Percentiles rank a stretch among this genome's conserved stretches.
Conservation (phyloP, 805 yeast genomes). For the Saccharomycopsis lassenensis region DNA sequence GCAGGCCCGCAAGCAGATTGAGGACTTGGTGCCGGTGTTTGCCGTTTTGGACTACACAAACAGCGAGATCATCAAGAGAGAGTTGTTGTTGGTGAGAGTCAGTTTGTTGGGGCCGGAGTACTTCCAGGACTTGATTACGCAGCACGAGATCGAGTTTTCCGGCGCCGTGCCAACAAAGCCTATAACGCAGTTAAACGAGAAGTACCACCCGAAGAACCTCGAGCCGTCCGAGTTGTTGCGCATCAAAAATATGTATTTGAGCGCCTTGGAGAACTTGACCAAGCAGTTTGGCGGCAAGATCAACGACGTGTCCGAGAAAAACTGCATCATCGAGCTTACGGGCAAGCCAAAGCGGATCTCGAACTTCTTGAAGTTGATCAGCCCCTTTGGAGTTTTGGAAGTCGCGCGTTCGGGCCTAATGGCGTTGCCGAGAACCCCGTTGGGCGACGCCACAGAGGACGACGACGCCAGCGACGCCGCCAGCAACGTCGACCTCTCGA, state of each 20-base stretch:
- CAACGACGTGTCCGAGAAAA: slow-evolving; percentile 85
- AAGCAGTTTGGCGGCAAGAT: slow-evolving; percentile 87
- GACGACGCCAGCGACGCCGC: slow-evolving; percentile 41
- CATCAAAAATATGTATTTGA: slow-evolving; percentile 83
- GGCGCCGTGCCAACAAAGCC: slow-evolving; percentile 21
- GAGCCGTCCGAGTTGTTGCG: slow-evolving; percentile 88
- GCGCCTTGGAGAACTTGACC: slow-evolving; percentile 70
- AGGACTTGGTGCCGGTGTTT: slow-evolving; percentile 95
- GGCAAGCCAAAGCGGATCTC: slow-evolving; percentile 90
- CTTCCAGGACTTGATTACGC: slow-evolving; percentile 86
- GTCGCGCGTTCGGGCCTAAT: slow-evolving; percentile 97
- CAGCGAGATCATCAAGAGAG: slow-evolving; percentile 84
- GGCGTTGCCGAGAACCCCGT: slow-evolving; percentile 95
- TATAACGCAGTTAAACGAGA: slow-evolving; percentile 26
- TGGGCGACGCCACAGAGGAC: slow-evolving; percentile 39
- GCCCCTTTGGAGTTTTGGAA: slow-evolving; percentile 94
- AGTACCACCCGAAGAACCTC: slow-evolving; percentile 80
- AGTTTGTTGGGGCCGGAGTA: slow-evolving; percentile 96
- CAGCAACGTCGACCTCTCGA: slow-evolving; percentile 75
- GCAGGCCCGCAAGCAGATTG: slow-evolving; percentile 96
- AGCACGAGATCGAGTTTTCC: slow-evolving; percentile 37
- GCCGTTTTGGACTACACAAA: slow-evolving; percentile 93
- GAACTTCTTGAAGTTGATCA: slow-evolving; percentile 76
- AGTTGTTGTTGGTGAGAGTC: slow-evolving; percentile 81
- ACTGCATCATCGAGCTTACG: slow-evolving; percentile 85